A percentile compares a stretch with the other conserved stretches of the same genome.
Evolutionary conservation across 2,329 filamentous ascomycete species (phyloP).

Genomic region (Sclerotinia nivalis): DNA sequence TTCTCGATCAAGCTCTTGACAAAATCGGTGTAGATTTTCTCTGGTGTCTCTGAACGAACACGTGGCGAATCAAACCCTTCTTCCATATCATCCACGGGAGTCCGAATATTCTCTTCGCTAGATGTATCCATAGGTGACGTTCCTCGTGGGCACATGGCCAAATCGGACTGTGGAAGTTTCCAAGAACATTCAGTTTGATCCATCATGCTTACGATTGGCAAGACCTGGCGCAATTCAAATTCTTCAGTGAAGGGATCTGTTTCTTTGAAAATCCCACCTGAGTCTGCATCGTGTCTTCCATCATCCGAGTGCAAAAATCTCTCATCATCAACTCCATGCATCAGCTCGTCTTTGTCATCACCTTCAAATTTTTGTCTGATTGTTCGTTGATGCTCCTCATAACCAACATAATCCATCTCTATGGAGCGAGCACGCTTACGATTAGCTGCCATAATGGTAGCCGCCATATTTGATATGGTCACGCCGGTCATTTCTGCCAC

Average conservation of each 20-base stretch:
- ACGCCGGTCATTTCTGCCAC: constrained; percentile 13
- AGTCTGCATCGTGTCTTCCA: not conserved
- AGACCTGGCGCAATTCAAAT: not conserved
- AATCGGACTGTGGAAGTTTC: not conserved
- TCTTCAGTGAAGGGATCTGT: constrained; percentile 15
- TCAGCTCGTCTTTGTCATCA: not conserved
- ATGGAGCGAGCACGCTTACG: constrained; percentile 12
- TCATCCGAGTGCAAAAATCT: constrained; percentile 10
- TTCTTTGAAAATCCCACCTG: constrained; percentile 6
- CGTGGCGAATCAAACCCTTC: constrained; percentile 8
- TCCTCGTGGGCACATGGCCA: not conserved
- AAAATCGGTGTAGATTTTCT: constrained; percentile 30
- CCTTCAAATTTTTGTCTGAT: not conserved
- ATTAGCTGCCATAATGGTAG: constrained; percentile 11
- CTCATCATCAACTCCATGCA: not conserved
- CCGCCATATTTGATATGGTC: constrained; percentile 5
- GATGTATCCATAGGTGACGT: constrained; percentile 9
- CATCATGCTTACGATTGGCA: not conserved
- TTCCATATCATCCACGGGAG: constrained; percentile 17
- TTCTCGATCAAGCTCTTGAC: constrained; percentile 28
- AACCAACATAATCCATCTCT: not conserved
- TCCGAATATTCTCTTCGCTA: constrained; percentile 14
- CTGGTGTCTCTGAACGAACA: constrained; percentile 14
- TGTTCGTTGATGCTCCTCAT: not conserved
- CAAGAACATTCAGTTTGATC: too few relatives aligned